Evolutionary conservation across 2,329 filamentous ascomycete species (phyloP).

Genomic region (Capronia epimyces): DNA sequence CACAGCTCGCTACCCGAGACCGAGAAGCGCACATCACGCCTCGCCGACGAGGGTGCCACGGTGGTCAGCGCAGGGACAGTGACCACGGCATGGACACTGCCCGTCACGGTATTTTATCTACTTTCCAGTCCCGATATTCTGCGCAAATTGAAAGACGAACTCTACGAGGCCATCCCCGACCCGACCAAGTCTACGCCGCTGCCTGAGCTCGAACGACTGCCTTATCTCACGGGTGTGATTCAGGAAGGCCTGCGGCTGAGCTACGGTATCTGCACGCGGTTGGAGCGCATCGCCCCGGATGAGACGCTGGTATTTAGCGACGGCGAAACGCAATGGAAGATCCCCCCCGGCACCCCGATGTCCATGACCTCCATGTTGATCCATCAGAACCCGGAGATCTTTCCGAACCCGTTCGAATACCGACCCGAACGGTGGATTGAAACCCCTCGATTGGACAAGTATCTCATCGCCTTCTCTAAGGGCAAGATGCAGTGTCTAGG

Average conservation of each 20-base stretch:
- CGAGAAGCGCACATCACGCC: conserved; percentile 18
- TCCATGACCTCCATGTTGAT: conserved; percentile 36
- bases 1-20: conserved; percentile 12
- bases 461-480: conserved; percentile 37
- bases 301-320: conserved; percentile 13
- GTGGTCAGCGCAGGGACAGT: conserved; percentile 17
- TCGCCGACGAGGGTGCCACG: conserved; percentile 16
- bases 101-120: conserved; percentile 13
- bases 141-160: conserved; percentile 8
- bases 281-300: conserved; percentile 29
- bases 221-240: conserved; percentile 34
- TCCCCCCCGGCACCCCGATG: conserved; percentile 15
- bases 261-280: conserved; percentile 32
- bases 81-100: conserved; percentile 17
- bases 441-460: conserved; percentile 30
- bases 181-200: conserved; percentile 10
- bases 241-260: conserved; percentile 34
- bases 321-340: not conserved
- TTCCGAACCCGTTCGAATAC: conserved; percentile 35
- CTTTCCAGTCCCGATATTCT: conserved; percentile 7
- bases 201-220: conserved; percentile 30
- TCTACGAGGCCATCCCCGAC: conserved; percentile 7
- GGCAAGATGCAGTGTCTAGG: conserved; percentile 46
- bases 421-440: conserved; percentile 37
- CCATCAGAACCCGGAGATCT: conserved; percentile 36